Conservation (phyloP, 1,284 basidiomycete species). For the Mrakiaceae sp. region DNA sequence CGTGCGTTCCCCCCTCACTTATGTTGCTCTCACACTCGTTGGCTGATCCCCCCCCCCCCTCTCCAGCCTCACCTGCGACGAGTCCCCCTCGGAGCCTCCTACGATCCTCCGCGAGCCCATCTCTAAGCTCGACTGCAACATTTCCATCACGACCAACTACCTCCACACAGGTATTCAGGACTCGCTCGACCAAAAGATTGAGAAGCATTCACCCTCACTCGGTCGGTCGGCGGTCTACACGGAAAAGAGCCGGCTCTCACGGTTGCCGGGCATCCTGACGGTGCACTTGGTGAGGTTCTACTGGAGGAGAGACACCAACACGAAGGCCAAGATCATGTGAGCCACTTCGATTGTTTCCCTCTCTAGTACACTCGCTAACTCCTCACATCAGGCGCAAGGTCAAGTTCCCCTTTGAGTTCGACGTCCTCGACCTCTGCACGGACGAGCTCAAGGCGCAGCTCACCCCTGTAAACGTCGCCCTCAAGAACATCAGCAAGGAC, state of each 20-base stretch:
- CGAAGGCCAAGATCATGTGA: slow-evolving; percentile 81
- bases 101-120: slow-evolving; percentile 59
- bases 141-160: slow-evolving; percentile 72
- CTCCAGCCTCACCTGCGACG: slow-evolving; percentile 58
- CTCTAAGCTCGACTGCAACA: slow-evolving; percentile 88
- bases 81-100: slow-evolving; percentile 66
- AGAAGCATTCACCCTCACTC: slow-evolving; percentile 72
- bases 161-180: slow-evolving; percentile 78
- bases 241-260: slow-evolving; percentile 69
- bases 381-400: slow-evolving; percentile 57
- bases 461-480: slow-evolving; percentile 54
- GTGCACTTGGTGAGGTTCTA: slow-evolving; percentile 93
- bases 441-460: slow-evolving; percentile 66
- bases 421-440: slow-evolving; percentile 68
- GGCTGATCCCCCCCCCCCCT: slow-evolving; percentile 12
- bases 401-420: slow-evolving; percentile 80
- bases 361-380: background rate
- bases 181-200: slow-evolving; percentile 69
- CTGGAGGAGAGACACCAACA: slow-evolving; percentile 77
- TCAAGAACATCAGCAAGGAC: slow-evolving; percentile 72
- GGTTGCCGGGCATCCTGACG: slow-evolving; percentile 73
- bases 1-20: slow-evolving; percentile 44
- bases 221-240: slow-evolving; percentile 71
- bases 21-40: background rate
- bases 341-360: background rate